These are phyloP conservation scores for Niveomyces coronatus DNA, from an alignment of 2,329 filamentous ascomycete genomes.

Conservation along the genomic window DNA sequence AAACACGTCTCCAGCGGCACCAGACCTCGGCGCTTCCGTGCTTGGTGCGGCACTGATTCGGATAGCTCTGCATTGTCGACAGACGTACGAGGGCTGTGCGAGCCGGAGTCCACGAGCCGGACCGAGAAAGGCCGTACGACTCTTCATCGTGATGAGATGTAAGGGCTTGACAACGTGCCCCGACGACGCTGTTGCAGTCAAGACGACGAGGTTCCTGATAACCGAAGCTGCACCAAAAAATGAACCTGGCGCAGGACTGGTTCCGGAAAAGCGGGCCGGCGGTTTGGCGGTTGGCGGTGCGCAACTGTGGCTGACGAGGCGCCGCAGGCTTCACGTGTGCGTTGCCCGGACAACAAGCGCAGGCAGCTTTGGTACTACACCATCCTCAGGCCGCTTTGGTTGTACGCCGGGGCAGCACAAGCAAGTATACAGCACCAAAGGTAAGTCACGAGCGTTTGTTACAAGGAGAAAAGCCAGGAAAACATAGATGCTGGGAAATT, in stretches of 20 bases:
- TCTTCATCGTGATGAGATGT: conserved; percentile 32
- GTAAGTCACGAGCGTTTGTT: conserved; percentile 8
- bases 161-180: too few species aligned
- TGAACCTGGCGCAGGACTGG: too few species aligned
- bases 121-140: conserved; percentile 29
- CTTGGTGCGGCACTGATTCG: conserved; percentile 54
- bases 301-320: too few species aligned
- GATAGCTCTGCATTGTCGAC: conserved; percentile 47
- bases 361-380: conserved; percentile 1
- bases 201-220: not conserved
- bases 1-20: conserved; percentile 43
- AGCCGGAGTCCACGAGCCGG: conserved; percentile 23
- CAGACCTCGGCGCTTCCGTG: conserved; percentile 37
- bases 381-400: not conserved
- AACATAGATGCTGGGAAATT: too few species aligned
- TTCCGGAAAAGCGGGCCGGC: conserved; percentile 5
- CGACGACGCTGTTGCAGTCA: not conserved
- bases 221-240: too few species aligned
- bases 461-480: not conserved
- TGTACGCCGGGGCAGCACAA: conserved; percentile 7
- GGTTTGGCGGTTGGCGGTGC: too few species aligned
- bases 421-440: conserved; percentile 8
- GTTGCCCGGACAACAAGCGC: conserved; percentile 6
- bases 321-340: not conserved
- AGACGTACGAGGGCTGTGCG: conserved; percentile 29